phyloP scores from a whole-genome alignment of 345 rosid genomes.

The Lagerstroemia speciosa region DNA sequence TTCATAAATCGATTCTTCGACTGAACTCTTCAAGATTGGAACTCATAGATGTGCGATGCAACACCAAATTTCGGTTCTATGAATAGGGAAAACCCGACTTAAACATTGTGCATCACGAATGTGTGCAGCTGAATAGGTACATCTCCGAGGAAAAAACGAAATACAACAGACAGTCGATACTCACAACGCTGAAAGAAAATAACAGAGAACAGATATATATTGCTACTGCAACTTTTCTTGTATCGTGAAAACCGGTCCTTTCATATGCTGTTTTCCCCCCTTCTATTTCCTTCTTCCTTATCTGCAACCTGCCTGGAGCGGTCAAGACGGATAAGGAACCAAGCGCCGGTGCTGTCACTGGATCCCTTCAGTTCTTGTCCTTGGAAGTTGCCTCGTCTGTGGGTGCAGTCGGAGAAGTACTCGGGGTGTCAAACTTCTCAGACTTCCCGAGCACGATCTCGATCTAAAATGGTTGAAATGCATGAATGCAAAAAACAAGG shows the following conservation, averaged over 20 bases:
- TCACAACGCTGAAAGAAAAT: not conserved
- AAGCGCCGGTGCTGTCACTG: not conserved
- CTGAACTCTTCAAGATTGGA: not conserved
- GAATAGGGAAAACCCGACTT: not conserved
- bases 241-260: not conserved
- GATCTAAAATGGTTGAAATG: slow-evolving; percentile 22
- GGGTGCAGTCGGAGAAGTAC: not conserved
- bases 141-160: not conserved
- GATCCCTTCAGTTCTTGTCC: slow-evolving; percentile 24
- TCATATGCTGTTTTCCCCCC: not conserved
- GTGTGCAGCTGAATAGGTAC: slow-evolving; percentile 2
- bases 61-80: not conserved
- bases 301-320: not conserved
- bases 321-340: not conserved
- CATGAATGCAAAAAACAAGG: not conserved
- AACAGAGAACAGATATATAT: not conserved
- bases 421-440: slow-evolving; percentile 13
- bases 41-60: not conserved
- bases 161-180: not conserved
- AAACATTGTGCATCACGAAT: not conserved
- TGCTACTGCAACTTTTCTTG: not conserved
- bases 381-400: slow-evolving; percentile 8
- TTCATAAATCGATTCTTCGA: not conserved
- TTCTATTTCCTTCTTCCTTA: not conserved
- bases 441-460: slow-evolving; percentile 73